These are phyloP conservation scores for Zanthoxylum bungeanum DNA, from an alignment of 345 rosid genomes.

Conservation along the genomic window DNA sequence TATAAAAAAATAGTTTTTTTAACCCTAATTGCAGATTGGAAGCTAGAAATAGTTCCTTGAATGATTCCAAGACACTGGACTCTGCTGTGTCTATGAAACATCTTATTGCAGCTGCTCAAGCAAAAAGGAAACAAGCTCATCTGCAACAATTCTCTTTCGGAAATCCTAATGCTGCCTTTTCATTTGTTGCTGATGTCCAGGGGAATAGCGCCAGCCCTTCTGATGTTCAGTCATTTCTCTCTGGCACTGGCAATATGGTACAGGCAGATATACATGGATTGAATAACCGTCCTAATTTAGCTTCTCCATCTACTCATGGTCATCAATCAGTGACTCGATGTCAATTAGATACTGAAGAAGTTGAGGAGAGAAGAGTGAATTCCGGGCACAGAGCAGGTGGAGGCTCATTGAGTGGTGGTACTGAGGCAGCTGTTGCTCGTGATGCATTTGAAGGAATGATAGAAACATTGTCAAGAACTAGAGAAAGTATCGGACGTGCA, in stretches of 20 bases:
- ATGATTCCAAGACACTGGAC: constrained; percentile 53
- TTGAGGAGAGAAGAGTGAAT: constrained; percentile 62
- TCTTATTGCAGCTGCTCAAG: constrained; percentile 96
- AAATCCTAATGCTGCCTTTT: constrained; percentile 35
- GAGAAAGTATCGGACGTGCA: constrained; percentile 96
- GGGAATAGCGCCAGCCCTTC: constrained; percentile 53
- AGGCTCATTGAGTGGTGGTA: constrained; percentile 79
- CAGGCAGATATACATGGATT: constrained; percentile 42
- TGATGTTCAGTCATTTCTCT: constrained; percentile 41
- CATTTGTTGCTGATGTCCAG: constrained; percentile 35
- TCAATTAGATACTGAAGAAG: constrained; percentile 52
- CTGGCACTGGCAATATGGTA: constrained; percentile 34
- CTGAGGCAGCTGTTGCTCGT: constrained; percentile 93
- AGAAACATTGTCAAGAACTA: constrained; percentile 94
- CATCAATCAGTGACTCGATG: constrained; percentile 34
- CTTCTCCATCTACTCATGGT: constrained; percentile 49
- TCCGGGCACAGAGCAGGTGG: constrained; percentile 54
- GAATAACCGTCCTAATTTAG: constrained; percentile 29
- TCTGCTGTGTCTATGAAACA: constrained; percentile 66
- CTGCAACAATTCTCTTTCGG: constrained; percentile 45
- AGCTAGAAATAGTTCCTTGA: constrained; percentile 30
- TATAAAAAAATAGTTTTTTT: not conserved
- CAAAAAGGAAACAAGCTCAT: constrained; percentile 79
- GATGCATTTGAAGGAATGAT: constrained; percentile 99
- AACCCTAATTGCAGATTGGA: constrained; percentile 41